Evolutionary conservation across 352 stramenopile genomes (phyloP).

Genomic region (Pythium diclinum): DNA sequence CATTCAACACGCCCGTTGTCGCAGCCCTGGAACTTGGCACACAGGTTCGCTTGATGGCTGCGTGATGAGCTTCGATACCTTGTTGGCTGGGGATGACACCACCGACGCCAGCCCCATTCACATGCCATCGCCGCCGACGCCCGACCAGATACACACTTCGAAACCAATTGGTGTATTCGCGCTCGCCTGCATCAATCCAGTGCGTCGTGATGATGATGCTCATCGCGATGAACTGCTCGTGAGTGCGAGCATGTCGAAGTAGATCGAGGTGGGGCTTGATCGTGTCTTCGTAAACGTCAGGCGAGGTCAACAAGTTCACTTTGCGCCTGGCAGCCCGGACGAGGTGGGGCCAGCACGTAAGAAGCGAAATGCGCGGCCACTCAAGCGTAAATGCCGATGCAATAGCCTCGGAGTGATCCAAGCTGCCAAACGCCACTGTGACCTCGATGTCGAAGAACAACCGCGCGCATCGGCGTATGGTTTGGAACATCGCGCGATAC

Average conservation of each 20-base stretch:
- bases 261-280: slow-evolving; percentile 12
- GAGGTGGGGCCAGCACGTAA: slow-evolving; percentile 15
- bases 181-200: background rate
- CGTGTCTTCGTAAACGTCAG: background rate
- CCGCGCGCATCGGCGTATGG: background rate
- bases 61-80: slow-evolving; percentile 21
- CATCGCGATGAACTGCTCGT: slow-evolving; percentile 16
- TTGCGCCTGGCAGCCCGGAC: background rate
- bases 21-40: slow-evolving; percentile 6
- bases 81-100: slow-evolving; percentile 11
- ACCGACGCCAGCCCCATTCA: slow-evolving; percentile 2
- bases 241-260: background rate
- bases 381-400: slow-evolving; percentile 4
- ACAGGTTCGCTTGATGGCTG: slow-evolving; percentile 16
- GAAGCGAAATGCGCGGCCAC: background rate
- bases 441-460: slow-evolving; percentile 10
- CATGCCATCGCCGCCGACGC: slow-evolving; percentile 7
- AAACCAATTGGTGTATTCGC: slow-evolving; percentile 14
- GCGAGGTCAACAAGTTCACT: background rate
- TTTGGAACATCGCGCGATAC: background rate
- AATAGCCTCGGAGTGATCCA: slow-evolving; percentile 19
- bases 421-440: background rate
- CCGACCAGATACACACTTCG: background rate
- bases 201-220: slow-evolving; percentile 1
- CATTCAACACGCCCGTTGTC: slow-evolving; percentile 11